phyloP scores from a whole-genome alignment of 345 rosid genomes.

The Anastatica hierochuntica region DNA sequence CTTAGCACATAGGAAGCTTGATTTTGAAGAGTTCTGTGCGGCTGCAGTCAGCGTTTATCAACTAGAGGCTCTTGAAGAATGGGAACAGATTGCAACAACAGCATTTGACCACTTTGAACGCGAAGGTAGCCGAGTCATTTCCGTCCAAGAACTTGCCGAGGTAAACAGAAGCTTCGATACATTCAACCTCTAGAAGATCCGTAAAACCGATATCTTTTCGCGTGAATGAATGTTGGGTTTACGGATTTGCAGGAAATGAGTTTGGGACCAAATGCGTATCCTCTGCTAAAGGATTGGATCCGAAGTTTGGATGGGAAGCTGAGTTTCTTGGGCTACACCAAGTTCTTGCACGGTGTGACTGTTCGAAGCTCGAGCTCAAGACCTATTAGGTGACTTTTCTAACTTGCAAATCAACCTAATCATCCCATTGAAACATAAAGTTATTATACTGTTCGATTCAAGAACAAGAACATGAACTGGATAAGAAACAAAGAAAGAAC shows the following conservation, averaged over 20 bases:
- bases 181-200: neutral
- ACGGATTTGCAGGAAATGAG: constrained; percentile 16
- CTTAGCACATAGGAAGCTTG: constrained; percentile 50
- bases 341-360: constrained; percentile 73
- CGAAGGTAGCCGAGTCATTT: constrained; percentile 77
- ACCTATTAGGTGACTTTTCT: constrained; percentile 30
- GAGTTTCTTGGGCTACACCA: constrained; percentile 79
- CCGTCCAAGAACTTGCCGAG: constrained; percentile 81
- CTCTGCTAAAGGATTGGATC: constrained; percentile 80
- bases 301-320: constrained; percentile 83
- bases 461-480: neutral
- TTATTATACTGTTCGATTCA: neutral
- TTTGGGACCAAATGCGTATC: constrained; percentile 57
- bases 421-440: neutral
- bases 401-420: constrained; percentile 12
- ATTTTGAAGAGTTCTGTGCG: constrained; percentile 92
- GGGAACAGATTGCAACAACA: constrained; percentile 77
- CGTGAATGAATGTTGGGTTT: neutral
- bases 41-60: constrained; percentile 88
- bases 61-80: constrained; percentile 83
- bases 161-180: constrained; percentile 26
- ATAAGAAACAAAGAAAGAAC: neutral
- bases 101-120: constrained; percentile 85
- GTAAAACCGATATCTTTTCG: neutral
- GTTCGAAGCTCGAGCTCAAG: constrained; percentile 54